Evolutionary conservation across 345 rosid species (phyloP).

Genomic region (Garcia nutans): DNA sequence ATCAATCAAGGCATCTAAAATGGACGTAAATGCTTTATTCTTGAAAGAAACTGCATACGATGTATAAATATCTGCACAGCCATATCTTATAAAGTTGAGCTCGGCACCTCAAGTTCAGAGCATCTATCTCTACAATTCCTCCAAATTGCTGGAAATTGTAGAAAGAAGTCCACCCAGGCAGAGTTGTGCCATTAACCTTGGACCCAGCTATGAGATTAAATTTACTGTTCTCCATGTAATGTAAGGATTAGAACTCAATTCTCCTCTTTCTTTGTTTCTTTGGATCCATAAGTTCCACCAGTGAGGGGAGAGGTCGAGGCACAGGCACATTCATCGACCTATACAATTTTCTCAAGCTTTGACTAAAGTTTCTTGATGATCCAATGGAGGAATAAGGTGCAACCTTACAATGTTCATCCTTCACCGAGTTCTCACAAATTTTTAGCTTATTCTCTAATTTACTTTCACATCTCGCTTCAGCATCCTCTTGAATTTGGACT

Average conservation of each 20-base stretch:
- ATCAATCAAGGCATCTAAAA: no score
- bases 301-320: constrained; percentile 79
- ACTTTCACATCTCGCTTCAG: constrained; percentile 10
- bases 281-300: constrained; percentile 56
- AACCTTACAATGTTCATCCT: constrained; percentile 18
- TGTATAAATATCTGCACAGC: no score
- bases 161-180: no score
- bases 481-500: constrained; percentile 13
- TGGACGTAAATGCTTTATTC: no score
- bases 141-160: no score
- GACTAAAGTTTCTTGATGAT: constrained; percentile 45
- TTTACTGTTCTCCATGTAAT: no score
- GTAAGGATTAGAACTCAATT: background rate
- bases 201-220: no score
- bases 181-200: no score
- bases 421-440: constrained; percentile 12
- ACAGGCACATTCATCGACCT: constrained; percentile 73
- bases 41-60: no score
- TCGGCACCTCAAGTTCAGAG: no score
- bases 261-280: constrained; percentile 49
- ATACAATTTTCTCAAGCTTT: constrained; percentile 53
- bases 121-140: no score
- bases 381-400: constrained; percentile 26
- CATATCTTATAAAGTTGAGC: no score
- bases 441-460: constrained; percentile 11